phyloP scores from a whole-genome alignment of 164 flowering plant genomes.

The Nymphaea thermarum region DNA sequence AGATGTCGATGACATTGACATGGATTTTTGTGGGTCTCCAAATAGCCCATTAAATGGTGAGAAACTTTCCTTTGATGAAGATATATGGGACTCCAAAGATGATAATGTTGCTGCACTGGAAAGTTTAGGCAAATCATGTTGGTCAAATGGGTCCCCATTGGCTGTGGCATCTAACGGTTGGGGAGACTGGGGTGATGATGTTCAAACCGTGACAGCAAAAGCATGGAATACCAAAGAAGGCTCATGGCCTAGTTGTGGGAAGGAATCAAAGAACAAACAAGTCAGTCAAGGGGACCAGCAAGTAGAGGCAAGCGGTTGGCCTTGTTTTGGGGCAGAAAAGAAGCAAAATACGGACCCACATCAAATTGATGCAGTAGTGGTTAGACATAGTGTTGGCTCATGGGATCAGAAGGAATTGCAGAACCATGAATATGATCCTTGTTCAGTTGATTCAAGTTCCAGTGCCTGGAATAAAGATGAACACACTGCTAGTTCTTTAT shows the following conservation, averaged over 20 bases:
- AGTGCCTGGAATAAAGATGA: neutral
- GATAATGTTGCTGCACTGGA: conserved; percentile 5
- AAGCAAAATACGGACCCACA: neutral
- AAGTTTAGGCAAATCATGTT: conserved; percentile 13
- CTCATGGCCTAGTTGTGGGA: neutral
- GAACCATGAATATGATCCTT: neutral
- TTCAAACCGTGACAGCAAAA: neutral
- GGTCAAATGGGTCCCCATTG: conserved; percentile 19
- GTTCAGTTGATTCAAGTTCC: neutral
- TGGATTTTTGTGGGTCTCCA: conserved; percentile 42
- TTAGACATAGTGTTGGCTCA: neutral
- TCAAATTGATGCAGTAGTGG: neutral
- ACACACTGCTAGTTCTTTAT: neutral
- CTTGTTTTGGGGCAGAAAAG: conserved; percentile 1
- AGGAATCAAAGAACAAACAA: neutral
- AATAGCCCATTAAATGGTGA: conserved; percentile 24
- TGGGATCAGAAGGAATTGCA: neutral
- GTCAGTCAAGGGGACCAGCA: neutral
- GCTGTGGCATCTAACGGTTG: conserved; percentile 7
- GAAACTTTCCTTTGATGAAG: conserved; percentile 58
- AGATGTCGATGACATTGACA: conserved; percentile 50
- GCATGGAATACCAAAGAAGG: neutral
- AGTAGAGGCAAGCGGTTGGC: neutral
- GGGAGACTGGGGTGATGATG: conserved; percentile 11
- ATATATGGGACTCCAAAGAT: conserved; percentile 6